Conservation (phyloP, 768 basidiomycete species). For the Favolaschia claudopus region DNA sequence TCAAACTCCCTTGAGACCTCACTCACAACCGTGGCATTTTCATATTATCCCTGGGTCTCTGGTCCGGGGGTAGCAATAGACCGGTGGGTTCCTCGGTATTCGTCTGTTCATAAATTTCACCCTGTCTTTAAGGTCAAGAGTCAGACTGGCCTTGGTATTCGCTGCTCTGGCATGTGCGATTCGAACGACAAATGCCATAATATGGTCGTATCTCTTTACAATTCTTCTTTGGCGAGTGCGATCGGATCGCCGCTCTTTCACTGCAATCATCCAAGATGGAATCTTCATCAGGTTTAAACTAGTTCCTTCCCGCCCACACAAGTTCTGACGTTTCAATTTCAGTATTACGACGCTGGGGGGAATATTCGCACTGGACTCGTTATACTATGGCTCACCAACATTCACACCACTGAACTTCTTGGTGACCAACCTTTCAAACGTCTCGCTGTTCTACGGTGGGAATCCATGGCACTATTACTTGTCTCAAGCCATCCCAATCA, state of each 20-base stretch:
- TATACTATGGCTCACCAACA: constrained; percentile 71
- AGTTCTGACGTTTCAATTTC: constrained; percentile 12
- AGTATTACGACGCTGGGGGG: constrained; percentile 30
- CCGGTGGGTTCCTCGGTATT: constrained; percentile 35
- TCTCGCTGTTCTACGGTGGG: constrained; percentile 93
- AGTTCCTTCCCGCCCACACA: background rate
- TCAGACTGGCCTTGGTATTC: constrained; percentile 53
- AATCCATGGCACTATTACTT: constrained; percentile 92
- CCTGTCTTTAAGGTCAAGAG: constrained; percentile 35
- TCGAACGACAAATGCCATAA: constrained; percentile 87
- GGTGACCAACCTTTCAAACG: constrained; percentile 78
- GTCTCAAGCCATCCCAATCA: constrained; percentile 83
- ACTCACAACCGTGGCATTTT: constrained; percentile 79
- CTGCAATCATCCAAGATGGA: constrained; percentile 47
- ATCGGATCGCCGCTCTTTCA: constrained; percentile 37
- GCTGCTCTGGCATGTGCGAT: constrained; percentile 83
- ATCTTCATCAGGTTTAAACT: constrained; percentile 53
- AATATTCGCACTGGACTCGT: constrained; percentile 65
- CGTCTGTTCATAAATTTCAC: background rate
- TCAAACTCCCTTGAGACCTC: constrained; percentile 95
- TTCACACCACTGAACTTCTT: constrained; percentile 88
- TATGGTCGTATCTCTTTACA: constrained; percentile 80
- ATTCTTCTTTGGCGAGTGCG: constrained; percentile 64
- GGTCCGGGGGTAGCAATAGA: constrained; percentile 47
- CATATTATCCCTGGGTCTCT: constrained; percentile 77